Evolutionary conservation across 495 filamentous ascomycete species (phyloP), one percentile per base, ranked within the genome.

Genomic region (Aspergillus homomorphus): DNA sequence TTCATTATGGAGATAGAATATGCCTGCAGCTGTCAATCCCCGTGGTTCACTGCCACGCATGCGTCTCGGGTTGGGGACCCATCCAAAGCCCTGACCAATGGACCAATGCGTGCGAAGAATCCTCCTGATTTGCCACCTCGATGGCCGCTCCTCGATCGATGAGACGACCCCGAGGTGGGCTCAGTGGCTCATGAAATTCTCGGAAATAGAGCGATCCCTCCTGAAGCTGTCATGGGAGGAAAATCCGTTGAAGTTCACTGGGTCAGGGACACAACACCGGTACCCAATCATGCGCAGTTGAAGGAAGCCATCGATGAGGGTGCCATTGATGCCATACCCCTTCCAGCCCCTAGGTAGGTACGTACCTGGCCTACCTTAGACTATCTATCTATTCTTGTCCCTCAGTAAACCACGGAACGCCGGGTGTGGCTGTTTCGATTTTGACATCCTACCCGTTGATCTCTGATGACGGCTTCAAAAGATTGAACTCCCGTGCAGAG

Each of bases 281-380:
- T 53, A 53, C 51, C 51, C 51, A 53, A 53, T 53, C 51, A 53
- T 22, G 51, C 1, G 15, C 30, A 20, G 51, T 30, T 42, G 30
- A 15, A 22, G n/a, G 38, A 53, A 53, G 48, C 48, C 48, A 30
- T 51, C 48, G 48, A 51, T 53, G 33, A n/a, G n/a, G n/a, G n/a
- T n/a, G 49, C 49, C 21, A 53, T 53, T 30, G 38, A 53, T 21
- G 41, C 30, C 51, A 10, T 22, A 21, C 18, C 14, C 22, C 41
- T 44, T 22, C 16, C 51, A 23, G 33, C 12, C 12, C 8, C 33
- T 38, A n/a, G n/a, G n/a, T n/a, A n/a, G n/a, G n/a, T n/a, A 38
- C 33, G 33, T 38, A 38, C 33, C 33, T 38, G 33, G 12, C 33
- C 15, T 5, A 38, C 15, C 33, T 12, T 38, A 46, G 45, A 46